Evolutionary conservation across 805 yeast genomes (phyloP).

Genomic region (Yamadazyma takamatsuzukensis): DNA sequence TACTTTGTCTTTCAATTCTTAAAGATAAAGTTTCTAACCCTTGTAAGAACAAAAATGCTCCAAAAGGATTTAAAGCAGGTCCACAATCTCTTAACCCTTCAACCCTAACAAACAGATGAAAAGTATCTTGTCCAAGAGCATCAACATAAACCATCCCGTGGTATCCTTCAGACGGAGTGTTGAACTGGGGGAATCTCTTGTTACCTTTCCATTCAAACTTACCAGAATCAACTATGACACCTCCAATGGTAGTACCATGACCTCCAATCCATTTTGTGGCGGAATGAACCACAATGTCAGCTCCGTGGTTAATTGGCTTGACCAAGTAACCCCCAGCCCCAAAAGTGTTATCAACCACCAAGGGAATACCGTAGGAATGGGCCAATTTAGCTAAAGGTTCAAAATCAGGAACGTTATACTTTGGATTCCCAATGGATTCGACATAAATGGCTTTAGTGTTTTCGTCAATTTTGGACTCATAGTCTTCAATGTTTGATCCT

Average conservation of each 20-base stretch:
- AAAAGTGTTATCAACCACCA: constrained; percentile 93
- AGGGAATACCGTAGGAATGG: constrained; percentile 82
- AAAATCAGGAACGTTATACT: constrained; percentile 88
- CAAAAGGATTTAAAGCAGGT: constrained; percentile 85
- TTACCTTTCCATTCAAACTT: constrained; percentile 87
- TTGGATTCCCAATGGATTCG: constrained; percentile 92
- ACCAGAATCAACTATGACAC: constrained; percentile 86
- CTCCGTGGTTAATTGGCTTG: constrained; percentile 84
- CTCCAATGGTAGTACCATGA: constrained; percentile 93
- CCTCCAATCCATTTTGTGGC: constrained; percentile 99
- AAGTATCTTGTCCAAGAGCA: constrained; percentile 73
- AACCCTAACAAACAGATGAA: constrained; percentile 72
- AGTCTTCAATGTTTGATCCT: constrained; percentile 75
- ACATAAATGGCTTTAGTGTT: constrained; percentile 87
- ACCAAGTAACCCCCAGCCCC: constrained; percentile 94
- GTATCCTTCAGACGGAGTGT: constrained; percentile 88
- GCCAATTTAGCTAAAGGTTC: constrained; percentile 71
- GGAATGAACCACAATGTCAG: constrained; percentile 87
- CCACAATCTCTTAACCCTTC: constrained; percentile 92
- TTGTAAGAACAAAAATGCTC: constrained; percentile 77
- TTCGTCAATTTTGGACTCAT: constrained; percentile 70
- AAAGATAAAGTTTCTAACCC: constrained; percentile 93
- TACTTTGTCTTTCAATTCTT: constrained; percentile 89
- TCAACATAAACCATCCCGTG: constrained; percentile 85
- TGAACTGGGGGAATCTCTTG: constrained; percentile 87